Percentiles rank a stretch among this genome's conserved stretches.
These are phyloP conservation scores for Coprinopsis strossmayeri DNA, from an alignment of 768 basidiomycete species.

Conservation along the genomic window DNA sequence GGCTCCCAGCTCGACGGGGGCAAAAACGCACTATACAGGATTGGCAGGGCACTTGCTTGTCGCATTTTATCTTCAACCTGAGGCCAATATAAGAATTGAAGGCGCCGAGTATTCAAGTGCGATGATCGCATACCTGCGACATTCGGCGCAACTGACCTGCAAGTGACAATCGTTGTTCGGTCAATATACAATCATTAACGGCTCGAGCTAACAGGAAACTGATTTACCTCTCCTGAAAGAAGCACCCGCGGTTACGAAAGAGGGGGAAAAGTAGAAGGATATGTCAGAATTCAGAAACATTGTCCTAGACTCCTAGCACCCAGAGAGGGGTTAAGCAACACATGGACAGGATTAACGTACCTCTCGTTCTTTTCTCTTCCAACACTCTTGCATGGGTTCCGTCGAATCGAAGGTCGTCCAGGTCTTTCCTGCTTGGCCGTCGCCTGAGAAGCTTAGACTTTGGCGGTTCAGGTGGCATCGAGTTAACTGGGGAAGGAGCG, in stretches of 20 bases:
- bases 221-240: slow-evolving; percentile 21
- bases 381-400: slow-evolving; percentile 56
- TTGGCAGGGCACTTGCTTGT: slow-evolving; percentile 76
- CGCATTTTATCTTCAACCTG: slow-evolving; percentile 75
- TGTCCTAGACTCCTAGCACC: too few relatives aligned
- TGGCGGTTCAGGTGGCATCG: slow-evolving; percentile 52
- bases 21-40: slow-evolving; percentile 53
- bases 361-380: slow-evolving; percentile 67
- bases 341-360: slow-evolving; percentile 24
- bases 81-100: slow-evolving; percentile 12
- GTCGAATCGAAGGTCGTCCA: slow-evolving; percentile 45
- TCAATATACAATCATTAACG: slow-evolving; percentile 8
- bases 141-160: slow-evolving; percentile 74
- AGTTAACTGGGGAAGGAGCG: background rate
- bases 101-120: slow-evolving; percentile 19
- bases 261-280: slow-evolving; percentile 6
- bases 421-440: slow-evolving; percentile 40
- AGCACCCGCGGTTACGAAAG: slow-evolving; percentile 15
- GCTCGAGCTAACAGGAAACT: too few relatives aligned
- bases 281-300: slow-evolving; percentile 12
- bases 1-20: too few relatives aligned
- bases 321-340: too few relatives aligned
- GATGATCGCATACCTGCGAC: slow-evolving; percentile 66
- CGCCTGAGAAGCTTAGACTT: slow-evolving; percentile 48
- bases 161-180: too few relatives aligned